Conservation (phyloP, 1,284 basidiomycete species). For the Paramarasmius palmivorus region DNA sequence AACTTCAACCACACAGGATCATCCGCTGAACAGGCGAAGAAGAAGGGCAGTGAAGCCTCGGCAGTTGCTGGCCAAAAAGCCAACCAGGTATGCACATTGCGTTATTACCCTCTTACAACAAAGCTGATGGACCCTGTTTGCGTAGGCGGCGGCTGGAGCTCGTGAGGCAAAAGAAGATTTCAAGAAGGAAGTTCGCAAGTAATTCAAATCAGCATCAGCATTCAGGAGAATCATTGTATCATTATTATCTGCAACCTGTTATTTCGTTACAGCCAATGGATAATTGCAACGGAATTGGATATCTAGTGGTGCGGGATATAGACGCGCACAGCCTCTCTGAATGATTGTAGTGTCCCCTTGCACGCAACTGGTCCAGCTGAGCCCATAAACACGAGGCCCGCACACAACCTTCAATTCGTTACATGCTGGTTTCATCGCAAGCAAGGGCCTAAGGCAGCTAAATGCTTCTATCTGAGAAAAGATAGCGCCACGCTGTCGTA, state of each 20-base stretch:
- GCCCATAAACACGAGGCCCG: no score
- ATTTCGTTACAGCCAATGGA: not conserved
- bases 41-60: constrained; percentile 31
- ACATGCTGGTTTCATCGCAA: no score
- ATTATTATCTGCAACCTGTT: not conserved
- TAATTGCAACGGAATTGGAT: no score
- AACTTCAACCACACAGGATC: constrained; percentile 23
- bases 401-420: no score
- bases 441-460: no score
- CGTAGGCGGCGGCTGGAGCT: constrained; percentile 43
- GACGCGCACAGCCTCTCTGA: no score
- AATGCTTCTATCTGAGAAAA: no score
- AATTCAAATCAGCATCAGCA: constrained; percentile 10
- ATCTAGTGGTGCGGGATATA: no score
- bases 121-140: not conserved
- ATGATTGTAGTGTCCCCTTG: no score
- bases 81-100: constrained; percentile 47
- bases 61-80: constrained; percentile 35
- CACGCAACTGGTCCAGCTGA: no score
- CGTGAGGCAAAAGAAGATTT: constrained; percentile 45
- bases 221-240: not conserved
- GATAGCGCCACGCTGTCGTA: no score
- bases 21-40: constrained; percentile 30
- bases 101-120: no score
- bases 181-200: constrained; percentile 46